phyloP scores from a whole-genome alignment of 768 basidiomycete genomes.

The Clathrus columnatus region DNA sequence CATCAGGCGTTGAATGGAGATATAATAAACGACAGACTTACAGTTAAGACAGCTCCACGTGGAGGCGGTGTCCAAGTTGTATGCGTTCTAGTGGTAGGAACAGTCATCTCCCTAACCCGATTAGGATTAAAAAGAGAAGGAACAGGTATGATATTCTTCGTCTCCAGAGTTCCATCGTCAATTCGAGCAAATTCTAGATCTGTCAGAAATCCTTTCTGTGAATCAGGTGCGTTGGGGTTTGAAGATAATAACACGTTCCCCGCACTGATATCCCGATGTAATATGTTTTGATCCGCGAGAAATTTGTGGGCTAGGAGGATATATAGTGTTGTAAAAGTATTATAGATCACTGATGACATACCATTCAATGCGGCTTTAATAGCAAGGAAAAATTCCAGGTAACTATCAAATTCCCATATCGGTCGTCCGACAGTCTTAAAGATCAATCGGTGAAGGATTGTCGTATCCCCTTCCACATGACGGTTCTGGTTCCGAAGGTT shows the following conservation, averaged over 20 bases:
- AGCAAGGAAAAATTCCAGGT: slow-evolving; percentile 2
- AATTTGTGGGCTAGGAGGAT: slow-evolving; percentile 16
- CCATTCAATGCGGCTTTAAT: slow-evolving; percentile 2
- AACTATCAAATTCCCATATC: slow-evolving; percentile 10
- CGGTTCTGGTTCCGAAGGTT: neutral
- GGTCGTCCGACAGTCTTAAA: slow-evolving; percentile 6
- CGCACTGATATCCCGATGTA: no score
- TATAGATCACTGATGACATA: slow-evolving; percentile 1
- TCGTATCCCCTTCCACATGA: neutral
- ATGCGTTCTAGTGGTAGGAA: slow-evolving; percentile 10
- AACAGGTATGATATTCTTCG: neutral
- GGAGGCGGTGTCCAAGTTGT: slow-evolving; percentile 3
- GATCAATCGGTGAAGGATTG: slow-evolving; percentile 10
- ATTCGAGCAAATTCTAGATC: slow-evolving; percentile 24
- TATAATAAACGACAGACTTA: slow-evolving; percentile 2
- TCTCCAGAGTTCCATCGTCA: neutral
- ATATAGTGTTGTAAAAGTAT: neutral
- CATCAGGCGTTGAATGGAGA: neutral
- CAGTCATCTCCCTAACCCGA: neutral
- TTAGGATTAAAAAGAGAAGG: neutral
- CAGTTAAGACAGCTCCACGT: slow-evolving; percentile 16
- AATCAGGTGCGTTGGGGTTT: slow-evolving; percentile 5
- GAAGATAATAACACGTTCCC: slow-evolving; percentile 26
- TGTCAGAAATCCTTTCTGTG: slow-evolving; percentile 20
- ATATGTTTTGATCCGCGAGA: slow-evolving; percentile 22